Evolutionary conservation across 202 grass and related monocot genomes (phyloP).

Genomic region (Digitaria exilis): DNA sequence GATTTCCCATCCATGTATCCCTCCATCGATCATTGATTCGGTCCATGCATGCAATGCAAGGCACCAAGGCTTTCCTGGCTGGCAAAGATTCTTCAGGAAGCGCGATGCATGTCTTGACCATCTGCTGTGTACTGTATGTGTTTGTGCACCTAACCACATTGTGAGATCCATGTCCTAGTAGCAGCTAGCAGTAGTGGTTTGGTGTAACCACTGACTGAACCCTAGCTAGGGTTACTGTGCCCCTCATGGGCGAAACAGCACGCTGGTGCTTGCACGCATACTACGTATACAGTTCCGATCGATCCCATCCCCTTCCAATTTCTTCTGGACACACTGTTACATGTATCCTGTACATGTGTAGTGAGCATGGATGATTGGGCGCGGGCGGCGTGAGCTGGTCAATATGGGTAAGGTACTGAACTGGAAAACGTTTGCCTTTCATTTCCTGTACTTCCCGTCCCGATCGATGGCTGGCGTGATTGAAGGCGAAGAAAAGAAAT

Average conservation of each 20-base stretch:
- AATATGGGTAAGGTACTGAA: slow-evolving; percentile 1
- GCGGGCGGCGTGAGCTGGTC: slow-evolving; percentile 7
- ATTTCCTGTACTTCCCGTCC: background rate
- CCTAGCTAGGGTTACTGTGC: slow-evolving; percentile 34
- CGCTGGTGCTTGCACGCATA: background rate
- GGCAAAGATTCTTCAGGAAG: slow-evolving; percentile 35
- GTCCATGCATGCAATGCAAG: slow-evolving; percentile 4
- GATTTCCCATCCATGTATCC: slow-evolving; percentile 17
- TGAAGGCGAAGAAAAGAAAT: background rate
- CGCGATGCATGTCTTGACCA: background rate
- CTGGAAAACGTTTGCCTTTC: slow-evolving; percentile 15
- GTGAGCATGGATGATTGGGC: slow-evolving; percentile 29
- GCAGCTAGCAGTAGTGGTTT: slow-evolving; percentile 17
- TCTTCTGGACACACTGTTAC: background rate
- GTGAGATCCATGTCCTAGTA: slow-evolving; percentile 26
- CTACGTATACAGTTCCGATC: background rate
- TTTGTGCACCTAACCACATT: slow-evolving; percentile 24
- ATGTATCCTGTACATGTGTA: background rate
- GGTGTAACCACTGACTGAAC: slow-evolving; percentile 36
- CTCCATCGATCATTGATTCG: background rate
- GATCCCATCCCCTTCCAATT: background rate
- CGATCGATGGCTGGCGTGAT: background rate
- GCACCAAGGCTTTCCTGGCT: slow-evolving; percentile 34
- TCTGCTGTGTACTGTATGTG: background rate
- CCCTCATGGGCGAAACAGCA: slow-evolving; percentile 44